Conservation (phyloP, 495 filamentous ascomycete species). For the Xylaria nigripes region DNA sequence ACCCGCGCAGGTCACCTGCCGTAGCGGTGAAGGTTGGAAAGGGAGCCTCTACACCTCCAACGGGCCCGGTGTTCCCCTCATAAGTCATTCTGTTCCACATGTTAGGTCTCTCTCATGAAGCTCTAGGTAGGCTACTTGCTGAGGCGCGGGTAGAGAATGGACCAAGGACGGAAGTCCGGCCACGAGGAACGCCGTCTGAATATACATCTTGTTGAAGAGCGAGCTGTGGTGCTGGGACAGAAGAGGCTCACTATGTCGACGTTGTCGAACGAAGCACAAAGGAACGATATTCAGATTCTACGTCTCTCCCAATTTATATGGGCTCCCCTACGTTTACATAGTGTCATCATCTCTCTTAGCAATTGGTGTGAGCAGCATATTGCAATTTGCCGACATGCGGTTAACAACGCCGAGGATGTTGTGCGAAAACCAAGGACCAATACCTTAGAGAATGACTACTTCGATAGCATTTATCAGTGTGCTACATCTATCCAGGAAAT, state of each 20-base stretch:
- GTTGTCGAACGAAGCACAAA: background rate
- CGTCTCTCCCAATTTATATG: slow-evolving; percentile 1
- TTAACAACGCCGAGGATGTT: background rate
- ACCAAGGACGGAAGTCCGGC: slow-evolving; percentile 16
- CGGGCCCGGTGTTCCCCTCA: slow-evolving; percentile 29
- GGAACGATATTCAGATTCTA: background rate
- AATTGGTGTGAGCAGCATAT: background rate
- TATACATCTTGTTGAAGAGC: slow-evolving; percentile 14
- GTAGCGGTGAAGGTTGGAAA: slow-evolving; percentile 25
- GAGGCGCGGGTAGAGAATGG: slow-evolving; percentile 19
- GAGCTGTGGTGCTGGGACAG: background rate
- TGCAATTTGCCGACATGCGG: background rate
- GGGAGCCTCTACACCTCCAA: slow-evolving; percentile 30
- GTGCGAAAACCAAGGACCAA: background rate
- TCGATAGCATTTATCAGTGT: background rate
- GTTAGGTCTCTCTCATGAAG: slow-evolving; percentile 5
- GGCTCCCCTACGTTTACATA: background rate
- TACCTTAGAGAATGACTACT: background rate
- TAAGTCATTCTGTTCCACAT: slow-evolving; percentile 16
- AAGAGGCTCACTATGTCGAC: background rate
- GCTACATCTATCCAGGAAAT: background rate
- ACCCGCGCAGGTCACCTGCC: slow-evolving; percentile 29
- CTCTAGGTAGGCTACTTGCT: slow-evolving; percentile 11
- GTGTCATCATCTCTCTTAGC: background rate
- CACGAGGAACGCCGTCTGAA: slow-evolving; percentile 13